Evolutionary conservation across 2,329 filamentous ascomycete species (phyloP), one percentile per base, ranked within the genome.

Genomic region (Apiospora arundinis): DNA sequence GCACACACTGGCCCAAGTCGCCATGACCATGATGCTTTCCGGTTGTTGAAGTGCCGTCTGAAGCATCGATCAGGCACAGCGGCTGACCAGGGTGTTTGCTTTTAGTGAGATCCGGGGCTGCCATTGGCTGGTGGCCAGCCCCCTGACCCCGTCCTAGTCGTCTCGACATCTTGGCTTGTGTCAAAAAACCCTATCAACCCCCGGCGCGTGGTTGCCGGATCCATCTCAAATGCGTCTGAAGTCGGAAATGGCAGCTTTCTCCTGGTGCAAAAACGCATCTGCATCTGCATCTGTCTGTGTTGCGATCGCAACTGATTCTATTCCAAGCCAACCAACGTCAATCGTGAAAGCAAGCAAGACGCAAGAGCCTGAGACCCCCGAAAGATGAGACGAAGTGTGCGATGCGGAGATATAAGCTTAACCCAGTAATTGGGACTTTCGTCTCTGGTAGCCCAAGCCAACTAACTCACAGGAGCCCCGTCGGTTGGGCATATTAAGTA

Each of bases 51-150:
- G 67, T 49, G 46, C 46, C 67, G 67, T 69, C 67, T 69, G 67
- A 69, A 69, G 67, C 67, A 69, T 46, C 45, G 67, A 69, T 69
- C 67, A 69, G 32, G 67, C 66, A 68, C 44, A 18, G 44, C 44
- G 66, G 66, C n/a, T 37, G 44, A 21, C 66, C 28, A 28, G 46
- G 67, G 40, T 16, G 32, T 14, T 48, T 42, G 28, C 45, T 49
- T 49, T 52, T 56, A 49, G 28, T 23, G 67, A 49, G 45, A 69
- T 56, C 45, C 67, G n/a, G 25, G 18, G 2, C 46, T 28, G 18
- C 48, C 18, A 69, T 69, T 56, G 67, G 67, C 18, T 16, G 25
- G 18, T 49, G 45, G n/a, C n/a, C 16, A 18, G n/a, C 28, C 32
- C 44, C 48, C 16, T 56, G 37, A 28, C 45, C 45, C 46, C 44